Base-by-base conservation (phyloP, 176 grass and related monocot species). In the Zizania latifolia region DNA sequence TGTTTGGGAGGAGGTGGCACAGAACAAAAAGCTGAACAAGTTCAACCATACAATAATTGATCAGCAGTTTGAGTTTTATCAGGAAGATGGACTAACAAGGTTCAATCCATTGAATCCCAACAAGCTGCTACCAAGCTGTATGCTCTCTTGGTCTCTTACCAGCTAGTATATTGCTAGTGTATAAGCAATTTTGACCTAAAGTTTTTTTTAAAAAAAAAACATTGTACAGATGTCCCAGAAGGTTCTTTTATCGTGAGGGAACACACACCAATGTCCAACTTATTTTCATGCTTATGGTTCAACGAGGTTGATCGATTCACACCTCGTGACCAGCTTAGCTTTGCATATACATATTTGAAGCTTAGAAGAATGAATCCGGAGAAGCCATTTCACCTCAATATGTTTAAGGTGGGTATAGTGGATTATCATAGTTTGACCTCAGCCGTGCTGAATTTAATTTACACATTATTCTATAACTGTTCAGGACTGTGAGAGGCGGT, bases 341-440 rank as follows among this genome's bases (percentile, higher is more conserved):
- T 99, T 79, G 95, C 95, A 39, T 99, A 99, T 82, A 99, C 95
- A 39, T 99, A 92, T 82, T 86, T 99, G 82, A 99, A 99, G 78
- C 92, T 99, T 67, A 79, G 87, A 70, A 90, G 92, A 77, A 99
- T 45, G 74, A 99, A 99, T 86, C 95, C 86, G 24, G 60, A 67
- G 21, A 99, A 88, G 71, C 80, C 63, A 30, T 94, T 99, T 85
- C 67, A 44, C 45, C 85, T 99, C 44, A 94, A 90, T 79, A 94
- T 99, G 95, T 99, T 99, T 81, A 99, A 99, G 92, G 92, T 94
- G 39, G 23, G 74, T 85, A 56, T 0, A 15, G 10, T 38, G 9
- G 30, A 10, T 45, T 40, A 74, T 43, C 51, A 71, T 65, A 66
- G 24, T 27, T 57, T 68, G 59, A 36, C 16, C 28, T 38, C 10